phyloP scores from a whole-genome alignment of 352 stramenopile species.

The Pythium grandisporangium region DNA sequence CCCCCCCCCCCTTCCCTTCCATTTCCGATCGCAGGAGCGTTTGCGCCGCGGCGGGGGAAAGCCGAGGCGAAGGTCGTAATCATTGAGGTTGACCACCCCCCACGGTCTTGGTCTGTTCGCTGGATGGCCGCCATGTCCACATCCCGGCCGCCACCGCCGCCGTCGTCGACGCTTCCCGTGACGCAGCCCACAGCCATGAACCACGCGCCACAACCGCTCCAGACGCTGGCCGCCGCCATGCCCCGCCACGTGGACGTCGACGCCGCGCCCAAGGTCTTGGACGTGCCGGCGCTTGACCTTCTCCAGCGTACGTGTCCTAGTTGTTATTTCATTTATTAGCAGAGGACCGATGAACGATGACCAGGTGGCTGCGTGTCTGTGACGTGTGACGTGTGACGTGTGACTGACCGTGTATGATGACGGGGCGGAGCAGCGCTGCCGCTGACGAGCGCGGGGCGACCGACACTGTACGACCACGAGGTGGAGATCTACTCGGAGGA shows the following conservation, averaged over 20 bases:
- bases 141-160: no score
- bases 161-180: no score
- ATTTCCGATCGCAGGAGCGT: no score
- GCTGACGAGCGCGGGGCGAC: slow-evolving; percentile 58
- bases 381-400: neutral
- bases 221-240: neutral
- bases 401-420: neutral
- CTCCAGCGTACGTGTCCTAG: slow-evolving; percentile 36
- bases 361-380: neutral
- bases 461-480: slow-evolving; percentile 64
- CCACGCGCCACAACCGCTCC: neutral
- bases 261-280: slow-evolving; percentile 7
- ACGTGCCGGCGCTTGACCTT: slow-evolving; percentile 47
- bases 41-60: no score
- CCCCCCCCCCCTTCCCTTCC: no score
- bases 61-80: no score
- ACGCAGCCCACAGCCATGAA: no score
- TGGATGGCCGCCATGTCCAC: no score
- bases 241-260: slow-evolving; percentile 4
- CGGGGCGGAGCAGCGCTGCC: slow-evolving; percentile 32
- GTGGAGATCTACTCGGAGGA: slow-evolving; percentile 87
- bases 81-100: no score
- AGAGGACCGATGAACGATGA: neutral
- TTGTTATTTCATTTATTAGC: neutral
- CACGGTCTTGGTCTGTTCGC: no score